Conservation (phyloP, 305 asterid genomes). For the Withania somnifera region DNA sequence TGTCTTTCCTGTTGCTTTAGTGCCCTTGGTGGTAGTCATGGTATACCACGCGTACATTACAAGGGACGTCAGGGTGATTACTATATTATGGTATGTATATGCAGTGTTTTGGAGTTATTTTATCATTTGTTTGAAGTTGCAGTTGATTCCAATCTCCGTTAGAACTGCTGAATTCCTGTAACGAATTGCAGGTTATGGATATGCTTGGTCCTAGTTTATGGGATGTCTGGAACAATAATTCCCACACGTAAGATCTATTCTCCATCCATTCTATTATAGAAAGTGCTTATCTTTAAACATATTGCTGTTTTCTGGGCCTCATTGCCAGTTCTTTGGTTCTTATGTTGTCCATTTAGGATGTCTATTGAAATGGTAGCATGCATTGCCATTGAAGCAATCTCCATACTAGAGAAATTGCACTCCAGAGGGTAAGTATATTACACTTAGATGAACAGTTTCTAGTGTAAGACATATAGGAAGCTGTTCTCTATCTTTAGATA, state of each 20-base stretch:
- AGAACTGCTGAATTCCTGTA: not conserved
- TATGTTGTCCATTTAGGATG: conserved; percentile 42
- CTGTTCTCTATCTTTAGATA: not conserved
- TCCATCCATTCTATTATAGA: not conserved
- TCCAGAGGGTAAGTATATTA: conserved; percentile 52
- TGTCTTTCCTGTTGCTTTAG: conserved; percentile 25
- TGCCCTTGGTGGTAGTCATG: conserved; percentile 78
- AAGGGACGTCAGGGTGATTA: conserved; percentile 86
- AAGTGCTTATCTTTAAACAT: not conserved
- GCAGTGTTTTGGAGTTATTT: not conserved
- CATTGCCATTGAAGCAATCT: conserved; percentile 82
- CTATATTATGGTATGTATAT: conserved; percentile 60
- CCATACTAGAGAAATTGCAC: conserved; percentile 84
- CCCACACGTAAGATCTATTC: conserved; percentile 44
- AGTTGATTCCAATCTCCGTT: not conserved
- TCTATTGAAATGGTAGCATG: conserved; percentile 91
- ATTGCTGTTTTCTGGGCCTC: conserved; percentile 5
- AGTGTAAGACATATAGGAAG: not conserved
- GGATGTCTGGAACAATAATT: conserved; percentile 84
- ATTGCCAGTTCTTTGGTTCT: not conserved
- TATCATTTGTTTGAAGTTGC: not conserved
- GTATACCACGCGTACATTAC: conserved; percentile 80
- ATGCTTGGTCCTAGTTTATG: conserved; percentile 94
- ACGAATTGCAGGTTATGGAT: conserved; percentile 71
- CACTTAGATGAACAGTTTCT: not conserved